phyloP scores from a whole-genome alignment of 2,329 filamentous ascomycete species.

The Xylaria arbuscula region DNA sequence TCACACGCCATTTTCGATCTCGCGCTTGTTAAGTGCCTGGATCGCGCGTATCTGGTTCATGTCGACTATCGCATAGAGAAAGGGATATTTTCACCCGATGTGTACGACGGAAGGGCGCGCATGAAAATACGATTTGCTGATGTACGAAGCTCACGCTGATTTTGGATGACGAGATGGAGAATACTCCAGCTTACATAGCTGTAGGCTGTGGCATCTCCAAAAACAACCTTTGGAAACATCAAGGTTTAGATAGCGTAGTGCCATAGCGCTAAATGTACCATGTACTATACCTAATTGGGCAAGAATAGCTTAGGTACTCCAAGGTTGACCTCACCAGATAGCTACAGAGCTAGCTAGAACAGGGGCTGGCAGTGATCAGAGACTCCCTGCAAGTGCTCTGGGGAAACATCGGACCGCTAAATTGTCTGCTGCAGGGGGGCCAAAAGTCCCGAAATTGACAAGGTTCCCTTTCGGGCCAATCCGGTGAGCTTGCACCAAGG shows the following conservation, averaged over 20 bases:
- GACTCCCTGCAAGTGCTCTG: constrained; percentile 32
- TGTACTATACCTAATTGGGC: not conserved
- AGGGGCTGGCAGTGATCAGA: constrained; percentile 1
- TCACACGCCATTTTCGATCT: constrained; percentile 88
- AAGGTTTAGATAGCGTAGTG: not conserved
- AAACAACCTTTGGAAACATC: too few relatives aligned
- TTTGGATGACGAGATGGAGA: constrained; percentile 7
- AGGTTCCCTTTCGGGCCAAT: constrained; percentile 28
- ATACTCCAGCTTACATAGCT: too few relatives aligned
- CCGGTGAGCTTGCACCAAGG: constrained; percentile 24
- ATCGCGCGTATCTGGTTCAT: constrained; percentile 98
- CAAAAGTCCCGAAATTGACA: constrained; percentile 25
- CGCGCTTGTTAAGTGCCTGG: constrained; percentile 90
- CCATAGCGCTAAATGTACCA: not conserved
- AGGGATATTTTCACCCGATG: not conserved
- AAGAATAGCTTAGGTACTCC: too few relatives aligned
- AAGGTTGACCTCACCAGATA: constrained; percentile 23
- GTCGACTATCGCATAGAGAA: constrained; percentile 40
- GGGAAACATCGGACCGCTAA: constrained; percentile 46
- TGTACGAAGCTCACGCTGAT: not conserved
- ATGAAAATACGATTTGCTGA: not conserved
- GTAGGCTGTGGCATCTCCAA: too few relatives aligned
- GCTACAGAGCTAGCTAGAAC: too few relatives aligned
- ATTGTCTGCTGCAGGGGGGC: constrained; percentile 17
- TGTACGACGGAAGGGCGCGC: not conserved